Conservation (phyloP, 768 basidiomycete species). For the Lenzites betulinus region DNA sequence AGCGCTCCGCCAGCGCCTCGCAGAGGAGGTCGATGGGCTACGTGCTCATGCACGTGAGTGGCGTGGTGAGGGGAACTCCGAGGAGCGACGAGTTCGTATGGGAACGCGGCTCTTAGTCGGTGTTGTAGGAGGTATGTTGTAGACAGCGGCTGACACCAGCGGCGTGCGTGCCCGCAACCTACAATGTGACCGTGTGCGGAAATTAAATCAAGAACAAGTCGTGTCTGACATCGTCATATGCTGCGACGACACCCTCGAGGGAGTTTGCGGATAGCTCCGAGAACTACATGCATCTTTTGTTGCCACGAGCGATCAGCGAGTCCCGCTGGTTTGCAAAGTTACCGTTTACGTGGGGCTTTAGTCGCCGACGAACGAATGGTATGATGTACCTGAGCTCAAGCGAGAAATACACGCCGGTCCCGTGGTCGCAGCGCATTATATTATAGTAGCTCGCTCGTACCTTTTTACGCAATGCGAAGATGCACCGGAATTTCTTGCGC, state of each 20-base stretch:
- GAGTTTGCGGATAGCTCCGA: background rate
- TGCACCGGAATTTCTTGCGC: background rate
- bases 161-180: background rate
- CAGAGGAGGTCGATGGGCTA: slow-evolving; percentile 55
- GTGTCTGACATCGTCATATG: background rate
- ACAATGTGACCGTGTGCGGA: slow-evolving; percentile 8
- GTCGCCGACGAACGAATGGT: background rate
- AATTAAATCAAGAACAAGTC: slow-evolving; percentile 2
- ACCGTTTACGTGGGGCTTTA: background rate
- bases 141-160: background rate
- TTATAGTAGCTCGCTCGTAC: background rate
- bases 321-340: background rate
- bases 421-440: background rate
- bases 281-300: background rate
- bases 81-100: slow-evolving; percentile 55
- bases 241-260: background rate
- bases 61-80: slow-evolving; percentile 45
- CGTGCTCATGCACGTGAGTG: slow-evolving; percentile 54
- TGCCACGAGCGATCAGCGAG: background rate
- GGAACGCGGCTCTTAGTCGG: slow-evolving; percentile 65
- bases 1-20: slow-evolving; percentile 49
- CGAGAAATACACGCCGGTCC: background rate
- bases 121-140: slow-evolving; percentile 72
- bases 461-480: background rate
- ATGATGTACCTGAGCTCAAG: background rate